A percentile compares a stretch with the other conserved stretches of the same genome.
These are phyloP conservation scores for Helichrysum umbraculigerum DNA, from an alignment of 129 eudicot species.

Conservation along the genomic window DNA sequence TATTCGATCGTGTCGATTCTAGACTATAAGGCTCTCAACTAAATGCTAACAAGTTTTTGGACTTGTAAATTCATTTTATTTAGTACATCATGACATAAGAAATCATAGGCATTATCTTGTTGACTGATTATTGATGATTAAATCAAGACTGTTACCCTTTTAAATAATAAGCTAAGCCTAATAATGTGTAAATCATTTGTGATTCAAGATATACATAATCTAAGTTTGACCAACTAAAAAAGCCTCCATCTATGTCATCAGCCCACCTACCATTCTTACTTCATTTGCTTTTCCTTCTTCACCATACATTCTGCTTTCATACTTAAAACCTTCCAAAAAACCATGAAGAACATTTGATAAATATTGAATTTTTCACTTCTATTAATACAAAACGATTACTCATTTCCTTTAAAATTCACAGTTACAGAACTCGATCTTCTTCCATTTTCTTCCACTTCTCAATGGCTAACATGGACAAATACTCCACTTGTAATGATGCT, in stretches of 20 bases:
- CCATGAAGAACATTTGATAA: slow-evolving; percentile 20
- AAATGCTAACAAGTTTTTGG: neutral
- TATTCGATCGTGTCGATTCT: neutral
- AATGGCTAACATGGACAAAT: neutral
- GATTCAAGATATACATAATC: too few relatives aligned
- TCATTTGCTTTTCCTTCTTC: slow-evolving; percentile 21
- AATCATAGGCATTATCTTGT: neutral
- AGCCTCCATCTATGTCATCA: slow-evolving; percentile 15
- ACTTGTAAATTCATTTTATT: neutral
- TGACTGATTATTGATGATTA: neutral
- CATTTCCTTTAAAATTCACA: neutral
- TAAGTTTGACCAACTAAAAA: neutral
- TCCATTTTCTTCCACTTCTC: neutral
- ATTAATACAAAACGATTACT: slow-evolving; percentile 12
- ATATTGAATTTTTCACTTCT: neutral
- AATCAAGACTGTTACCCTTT: neutral
- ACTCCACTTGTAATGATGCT: neutral
- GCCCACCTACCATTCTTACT: slow-evolving; percentile 25
- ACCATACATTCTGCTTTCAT: slow-evolving; percentile 21
- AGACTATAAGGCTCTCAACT: neutral
- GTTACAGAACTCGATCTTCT: neutral
- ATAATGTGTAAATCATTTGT: too few relatives aligned
- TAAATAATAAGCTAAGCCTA: too few relatives aligned
- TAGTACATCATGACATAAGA: neutral
- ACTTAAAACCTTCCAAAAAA: slow-evolving; percentile 2